These are phyloP conservation scores for Stereum hirsutum DNA, from an alignment of 1,284 basidiomycete genomes.

Conservation along the genomic window DNA sequence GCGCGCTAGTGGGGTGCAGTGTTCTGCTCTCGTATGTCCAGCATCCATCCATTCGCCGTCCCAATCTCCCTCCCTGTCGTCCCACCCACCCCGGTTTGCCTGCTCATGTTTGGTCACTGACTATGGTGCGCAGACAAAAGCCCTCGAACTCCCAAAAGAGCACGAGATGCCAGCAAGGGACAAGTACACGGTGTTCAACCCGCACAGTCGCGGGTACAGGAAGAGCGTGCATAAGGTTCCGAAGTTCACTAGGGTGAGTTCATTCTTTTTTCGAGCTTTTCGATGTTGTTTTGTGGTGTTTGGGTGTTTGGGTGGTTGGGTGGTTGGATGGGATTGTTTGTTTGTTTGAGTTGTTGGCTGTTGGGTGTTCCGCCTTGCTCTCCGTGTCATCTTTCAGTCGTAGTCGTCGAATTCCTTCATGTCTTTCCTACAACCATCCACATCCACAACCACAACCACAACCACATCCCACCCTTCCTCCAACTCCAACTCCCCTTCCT, in stretches of 20 bases:
- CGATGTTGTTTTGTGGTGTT: too few relatives aligned
- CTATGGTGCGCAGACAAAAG: conserved; percentile 55
- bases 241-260: conserved; percentile 83
- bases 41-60: too few relatives aligned
- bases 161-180: conserved; percentile 82
- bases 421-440: too few relatives aligned
- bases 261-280: background rate
- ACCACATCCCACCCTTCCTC: too few relatives aligned
- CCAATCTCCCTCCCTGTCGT: too few relatives aligned
- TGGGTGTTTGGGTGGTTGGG: too few relatives aligned
- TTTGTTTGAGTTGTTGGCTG: too few relatives aligned
- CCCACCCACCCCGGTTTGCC: background rate
- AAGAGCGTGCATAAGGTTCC: conserved; percentile 97
- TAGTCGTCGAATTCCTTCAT: too few relatives aligned
- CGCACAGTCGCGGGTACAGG: conserved; percentile 67
- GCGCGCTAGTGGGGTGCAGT: conserved; percentile 71
- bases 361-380: too few relatives aligned
- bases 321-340: too few relatives aligned
- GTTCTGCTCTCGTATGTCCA: conserved; percentile 58
- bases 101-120: background rate
- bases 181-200: conserved; percentile 92
- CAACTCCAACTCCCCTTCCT: background rate
- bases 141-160: conserved; percentile 79
- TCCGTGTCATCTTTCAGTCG: too few relatives aligned
- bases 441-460: too few relatives aligned